phyloP scores from a whole-genome alignment of 2,329 filamentous ascomycete genomes.

The Trichoderma endophyticum region DNA sequence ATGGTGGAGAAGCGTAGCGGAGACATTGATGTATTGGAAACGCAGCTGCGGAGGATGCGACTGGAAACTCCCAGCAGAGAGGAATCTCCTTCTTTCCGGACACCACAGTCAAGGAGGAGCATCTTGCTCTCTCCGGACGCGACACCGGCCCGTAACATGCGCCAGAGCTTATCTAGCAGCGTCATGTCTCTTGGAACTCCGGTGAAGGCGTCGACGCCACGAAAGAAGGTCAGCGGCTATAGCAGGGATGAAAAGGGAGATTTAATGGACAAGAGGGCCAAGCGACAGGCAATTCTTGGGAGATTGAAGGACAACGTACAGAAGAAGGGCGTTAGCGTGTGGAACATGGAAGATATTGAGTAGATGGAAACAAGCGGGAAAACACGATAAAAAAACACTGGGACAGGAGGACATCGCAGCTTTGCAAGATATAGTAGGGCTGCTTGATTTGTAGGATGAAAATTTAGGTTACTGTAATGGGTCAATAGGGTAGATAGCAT shows the following conservation, averaged over 20 bases:
- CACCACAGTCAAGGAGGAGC: constrained; percentile 37
- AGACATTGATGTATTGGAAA: constrained; percentile 86
- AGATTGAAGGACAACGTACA: constrained; percentile 50
- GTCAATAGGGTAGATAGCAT: constrained; percentile 9
- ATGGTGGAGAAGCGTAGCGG: constrained; percentile 90
- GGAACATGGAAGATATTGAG: constrained; percentile 49
- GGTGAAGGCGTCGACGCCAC: constrained; percentile 44
- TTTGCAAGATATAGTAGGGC: background rate
- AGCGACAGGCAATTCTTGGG: constrained; percentile 49
- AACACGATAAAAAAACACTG: background rate
- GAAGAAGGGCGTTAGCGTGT: constrained; percentile 49
- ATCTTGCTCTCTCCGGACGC: constrained; percentile 43
- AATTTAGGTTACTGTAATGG: constrained; percentile 6
- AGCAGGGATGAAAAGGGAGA: constrained; percentile 56
- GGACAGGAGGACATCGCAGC: background rate
- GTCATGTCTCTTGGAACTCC: constrained; percentile 41
- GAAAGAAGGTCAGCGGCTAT: constrained; percentile 62
- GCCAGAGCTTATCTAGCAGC: constrained; percentile 37
- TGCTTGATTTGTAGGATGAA: background rate
- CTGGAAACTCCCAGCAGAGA: constrained; percentile 46
- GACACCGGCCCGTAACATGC: constrained; percentile 41
- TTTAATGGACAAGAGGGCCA: constrained; percentile 53
- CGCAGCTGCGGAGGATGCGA: constrained; percentile 73
- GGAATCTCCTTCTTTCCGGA: constrained; percentile 41
- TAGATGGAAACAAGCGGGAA: constrained; percentile 29